phyloP scores from a whole-genome alignment of 169 alveolate species.

The Plasmodium knowlesi region DNA sequence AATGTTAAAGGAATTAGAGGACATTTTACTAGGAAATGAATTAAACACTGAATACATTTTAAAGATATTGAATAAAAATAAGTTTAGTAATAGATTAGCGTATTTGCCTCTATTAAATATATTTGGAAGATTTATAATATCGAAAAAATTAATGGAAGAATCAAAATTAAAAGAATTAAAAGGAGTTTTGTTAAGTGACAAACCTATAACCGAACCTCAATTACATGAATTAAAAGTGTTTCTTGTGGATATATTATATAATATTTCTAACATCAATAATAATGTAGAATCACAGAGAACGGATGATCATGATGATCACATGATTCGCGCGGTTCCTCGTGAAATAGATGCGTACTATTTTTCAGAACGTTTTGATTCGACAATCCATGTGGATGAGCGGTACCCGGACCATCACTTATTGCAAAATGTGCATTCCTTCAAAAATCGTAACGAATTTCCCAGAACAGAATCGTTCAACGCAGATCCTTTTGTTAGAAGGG shows the following conservation, averaged over 20 bases:
- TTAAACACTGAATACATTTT: not conserved
- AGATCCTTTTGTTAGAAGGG: not conserved
- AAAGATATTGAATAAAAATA: not conserved
- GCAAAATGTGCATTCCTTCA: not conserved
- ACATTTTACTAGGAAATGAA: slow-evolving; percentile 16
- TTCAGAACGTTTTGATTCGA: not conserved
- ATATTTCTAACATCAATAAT: not conserved
- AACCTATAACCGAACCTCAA: not conserved
- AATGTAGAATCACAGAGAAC: not conserved
- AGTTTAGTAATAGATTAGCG: not conserved
- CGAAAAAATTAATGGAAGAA: not conserved
- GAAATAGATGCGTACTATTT: not conserved
- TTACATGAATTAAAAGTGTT: slow-evolving; percentile 2
- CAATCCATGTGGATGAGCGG: not conserved
- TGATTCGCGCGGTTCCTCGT: not conserved
- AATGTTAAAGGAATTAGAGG: slow-evolving; percentile 9
- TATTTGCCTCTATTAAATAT: not conserved
- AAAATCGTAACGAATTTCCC: not conserved
- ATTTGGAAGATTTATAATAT: not conserved
- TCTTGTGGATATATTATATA: not conserved
- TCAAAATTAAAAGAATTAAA: slow-evolving; percentile 3
- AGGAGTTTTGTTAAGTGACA: not conserved
- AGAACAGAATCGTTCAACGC: not conserved
- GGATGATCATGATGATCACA: too few relatives aligned
- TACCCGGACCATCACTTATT: not conserved